Conservation (phyloP, 2,329 filamentous ascomycete genomes). For the Claviceps fusiformis region DNA sequence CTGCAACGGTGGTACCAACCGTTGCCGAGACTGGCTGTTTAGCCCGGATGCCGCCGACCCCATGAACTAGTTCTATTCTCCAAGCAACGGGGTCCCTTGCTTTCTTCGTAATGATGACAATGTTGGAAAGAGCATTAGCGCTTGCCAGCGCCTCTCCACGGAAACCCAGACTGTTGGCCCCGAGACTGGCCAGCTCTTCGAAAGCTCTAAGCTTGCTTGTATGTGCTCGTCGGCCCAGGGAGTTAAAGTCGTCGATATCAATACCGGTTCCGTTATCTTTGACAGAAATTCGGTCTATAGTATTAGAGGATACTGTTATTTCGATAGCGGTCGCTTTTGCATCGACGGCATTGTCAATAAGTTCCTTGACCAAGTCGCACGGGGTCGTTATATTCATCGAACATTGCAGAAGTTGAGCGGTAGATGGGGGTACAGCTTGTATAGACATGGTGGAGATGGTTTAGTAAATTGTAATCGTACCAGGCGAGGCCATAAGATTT, state of each 20-base stretch:
- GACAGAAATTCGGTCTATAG: constrained; percentile 55
- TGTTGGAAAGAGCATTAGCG: constrained; percentile 43
- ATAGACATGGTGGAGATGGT: constrained; percentile 31
- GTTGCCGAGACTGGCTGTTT: constrained; percentile 33
- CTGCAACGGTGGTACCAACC: constrained; percentile 55
- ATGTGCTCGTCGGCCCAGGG: constrained; percentile 51
- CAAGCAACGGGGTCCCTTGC: constrained; percentile 45
- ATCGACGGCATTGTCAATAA: constrained; percentile 66
- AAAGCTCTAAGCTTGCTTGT: constrained; percentile 62
- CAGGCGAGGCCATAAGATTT: background rate
- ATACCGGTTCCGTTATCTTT: constrained; percentile 66
- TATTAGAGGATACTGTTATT: constrained; percentile 49
- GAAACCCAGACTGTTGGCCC: constrained; percentile 55
- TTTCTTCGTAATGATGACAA: constrained; percentile 51
- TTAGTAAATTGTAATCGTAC: background rate
- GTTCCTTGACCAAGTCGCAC: constrained; percentile 55
- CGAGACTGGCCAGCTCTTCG: constrained; percentile 44
- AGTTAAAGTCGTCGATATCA: constrained; percentile 41
- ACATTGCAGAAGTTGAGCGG: constrained; percentile 45
- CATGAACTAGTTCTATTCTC: constrained; percentile 27
- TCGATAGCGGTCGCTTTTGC: constrained; percentile 54
- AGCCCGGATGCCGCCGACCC: constrained; percentile 17
- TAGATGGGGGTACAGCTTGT: constrained; percentile 30
- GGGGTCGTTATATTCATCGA: constrained; percentile 47
- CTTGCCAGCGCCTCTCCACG: constrained; percentile 61